Base-by-base conservation (phyloP, 257 asterid species). In the Craterostigma plantagineum region DNA sequence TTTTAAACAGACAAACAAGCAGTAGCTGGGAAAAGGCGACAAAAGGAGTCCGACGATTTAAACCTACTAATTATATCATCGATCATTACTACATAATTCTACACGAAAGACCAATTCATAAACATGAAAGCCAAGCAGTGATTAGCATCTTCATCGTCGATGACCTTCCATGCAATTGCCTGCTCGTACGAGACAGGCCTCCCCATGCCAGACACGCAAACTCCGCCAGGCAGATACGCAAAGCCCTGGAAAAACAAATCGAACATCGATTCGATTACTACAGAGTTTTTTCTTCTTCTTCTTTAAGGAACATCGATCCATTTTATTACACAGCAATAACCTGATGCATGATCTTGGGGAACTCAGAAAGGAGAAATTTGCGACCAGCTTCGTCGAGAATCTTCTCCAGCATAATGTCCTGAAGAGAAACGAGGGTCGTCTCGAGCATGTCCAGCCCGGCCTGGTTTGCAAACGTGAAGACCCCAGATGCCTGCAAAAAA, bases 401-500 rank as follows among this genome's bases (percentile, higher is more conserved):
- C 61, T 81, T 86, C 55, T 86, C 97, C 10, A 86, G 85, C 76
- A 82, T 69, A 45, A 86, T 73, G 55, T 86, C 93, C 62, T 86
- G 93, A 58, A 86, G 93, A 61, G 93, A 77, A 4, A 76, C 87
- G 0, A 81, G 70, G 16, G 93, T 86, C 0, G 97, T 81, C 60
- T 86, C 97, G 11, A 86, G 82, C 97, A 86, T 73, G 79, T 86
- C 94, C 0, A 86, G 95, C 10, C 97, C 95, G 0, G 93, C 94
- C 64, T 86, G 94, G 68, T 86, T 86, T 11, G 93, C 91, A 46
- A 86, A 81, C 11, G 82, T 73, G 53, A 86, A 81, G 10, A 73
- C 92, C 1, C 92, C 93, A 3, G 87, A 76, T 16, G 90, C 87
- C 97, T 86, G 80, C 1, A 33, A 53, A 7, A n/a, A n/a, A n/a